Conservation (phyloP, 805 yeast species). For the Yarrowia keelungensis region DNA sequence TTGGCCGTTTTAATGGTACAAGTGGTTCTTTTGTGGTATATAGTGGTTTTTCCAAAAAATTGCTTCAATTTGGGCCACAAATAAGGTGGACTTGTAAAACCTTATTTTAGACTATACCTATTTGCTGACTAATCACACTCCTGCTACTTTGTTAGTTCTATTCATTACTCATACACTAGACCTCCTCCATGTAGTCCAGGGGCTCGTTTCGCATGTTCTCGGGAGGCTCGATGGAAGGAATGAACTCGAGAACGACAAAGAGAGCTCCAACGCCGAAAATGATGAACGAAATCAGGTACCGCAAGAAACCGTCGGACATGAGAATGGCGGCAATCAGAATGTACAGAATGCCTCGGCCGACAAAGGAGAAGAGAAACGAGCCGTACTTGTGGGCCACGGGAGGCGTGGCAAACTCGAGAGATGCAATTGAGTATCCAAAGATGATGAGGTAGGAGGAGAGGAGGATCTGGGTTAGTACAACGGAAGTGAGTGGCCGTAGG, state of each 20-base stretch:
- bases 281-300: constrained; percentile 64
- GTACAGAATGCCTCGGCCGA: constrained; percentile 76
- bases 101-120: background rate
- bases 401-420: constrained; percentile 58
- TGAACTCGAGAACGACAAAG: constrained; percentile 68
- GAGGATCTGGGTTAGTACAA: constrained; percentile 17
- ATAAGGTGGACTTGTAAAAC: background rate
- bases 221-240: constrained; percentile 80
- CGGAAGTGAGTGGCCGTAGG: no score
- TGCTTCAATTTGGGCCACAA: no score
- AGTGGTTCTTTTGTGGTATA: no score
- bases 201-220: constrained; percentile 65
- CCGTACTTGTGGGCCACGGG: constrained; percentile 57
- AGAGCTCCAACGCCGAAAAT: constrained; percentile 67
- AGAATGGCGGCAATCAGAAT: constrained; percentile 58
- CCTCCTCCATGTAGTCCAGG: constrained; percentile 31
- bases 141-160: background rate
- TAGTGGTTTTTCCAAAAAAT: no score
- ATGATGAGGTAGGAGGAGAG: constrained; percentile 17
- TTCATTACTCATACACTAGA: background rate
- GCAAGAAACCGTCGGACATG: constrained; percentile 60
- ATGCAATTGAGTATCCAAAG: constrained; percentile 46
- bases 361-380: constrained; percentile 64
- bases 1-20: background rate
- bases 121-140: no score